Evolutionary conservation across 2,329 filamentous ascomycete species (phyloP).

Genomic region (Coniochaeta pulveracea): DNA sequence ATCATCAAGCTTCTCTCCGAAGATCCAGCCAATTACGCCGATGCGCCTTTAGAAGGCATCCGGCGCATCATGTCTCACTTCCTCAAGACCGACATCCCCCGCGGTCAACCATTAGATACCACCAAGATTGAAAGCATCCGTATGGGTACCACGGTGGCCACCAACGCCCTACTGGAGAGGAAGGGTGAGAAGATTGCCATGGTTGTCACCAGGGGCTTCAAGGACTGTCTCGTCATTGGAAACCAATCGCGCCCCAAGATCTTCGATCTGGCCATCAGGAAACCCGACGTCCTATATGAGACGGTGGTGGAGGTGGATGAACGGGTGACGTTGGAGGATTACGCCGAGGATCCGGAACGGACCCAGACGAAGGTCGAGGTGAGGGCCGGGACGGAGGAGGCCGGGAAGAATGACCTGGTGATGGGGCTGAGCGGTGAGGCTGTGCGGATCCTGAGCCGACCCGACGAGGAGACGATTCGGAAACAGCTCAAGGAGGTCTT

Average conservation of each 20-base stretch:
- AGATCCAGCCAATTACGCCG: slow-evolving; percentile 80
- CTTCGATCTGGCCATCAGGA: slow-evolving; percentile 79
- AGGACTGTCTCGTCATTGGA: slow-evolving; percentile 77
- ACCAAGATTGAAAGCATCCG: slow-evolving; percentile 78
- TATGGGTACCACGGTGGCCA: slow-evolving; percentile 93
- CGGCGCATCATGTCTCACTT: slow-evolving; percentile 75
- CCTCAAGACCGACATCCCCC: slow-evolving; percentile 61
- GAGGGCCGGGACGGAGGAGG: slow-evolving; percentile 34
- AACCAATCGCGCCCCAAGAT: slow-evolving; percentile 86
- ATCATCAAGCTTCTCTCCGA: slow-evolving; percentile 61
- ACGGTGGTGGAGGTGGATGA: slow-evolving; percentile 83
- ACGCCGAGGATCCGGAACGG: slow-evolving; percentile 73
- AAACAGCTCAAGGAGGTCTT: slow-evolving; percentile 55
- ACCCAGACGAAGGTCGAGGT: slow-evolving; percentile 41
- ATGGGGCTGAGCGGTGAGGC: slow-evolving; percentile 64
- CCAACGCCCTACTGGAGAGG: slow-evolving; percentile 79
- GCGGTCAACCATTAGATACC: slow-evolving; percentile 72
- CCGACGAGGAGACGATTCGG: slow-evolving; percentile 43
- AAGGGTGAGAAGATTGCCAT: slow-evolving; percentile 85
- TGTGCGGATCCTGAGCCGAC: slow-evolving; percentile 56
- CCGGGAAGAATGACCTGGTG: slow-evolving; percentile 45
- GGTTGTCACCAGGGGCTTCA: slow-evolving; percentile 79
- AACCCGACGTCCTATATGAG: slow-evolving; percentile 80
- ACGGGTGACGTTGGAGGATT: slow-evolving; percentile 83
- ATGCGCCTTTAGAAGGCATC: slow-evolving; percentile 86